Base-by-base conservation (phyloP, 768 basidiomycete genomes). In the Candolleomyces eurysporus region DNA sequence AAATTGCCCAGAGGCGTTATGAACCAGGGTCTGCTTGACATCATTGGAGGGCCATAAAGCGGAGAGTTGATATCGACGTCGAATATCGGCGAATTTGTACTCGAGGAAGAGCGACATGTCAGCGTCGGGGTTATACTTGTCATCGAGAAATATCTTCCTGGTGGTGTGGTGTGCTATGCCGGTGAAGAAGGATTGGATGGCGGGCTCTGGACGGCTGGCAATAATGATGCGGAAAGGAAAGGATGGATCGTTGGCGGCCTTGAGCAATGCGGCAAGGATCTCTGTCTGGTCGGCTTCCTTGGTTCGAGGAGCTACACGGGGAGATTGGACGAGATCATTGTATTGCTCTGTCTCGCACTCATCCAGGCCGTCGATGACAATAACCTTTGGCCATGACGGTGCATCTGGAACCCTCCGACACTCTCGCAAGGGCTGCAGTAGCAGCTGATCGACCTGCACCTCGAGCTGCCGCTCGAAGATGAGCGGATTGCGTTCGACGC, bases 1-100 rank as follows among this genome's bases (percentile, higher is more conserved):
- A 40, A 63, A 65, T 43, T 67, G 66, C 5, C 66, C 66, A 9
- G 66, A 67, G 13, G 60, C 39, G 21, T 43, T 31, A 2, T 36
- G 13, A 14, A 36, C 31, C 2, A 53, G 8, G 8, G 9, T 21
- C 3, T 8, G 4, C 5, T 57, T 49, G 30, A 31, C 49, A n/a
- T 48, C 48, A 16, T 46, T 21, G 21, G 57, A 11, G 5, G 57
- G 57, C 61, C 61, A 62, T 11, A 32, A 14, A 11, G 39, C 11
- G n/a, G 36, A 10, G 49, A 68, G 32, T n/a, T 61, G 59, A 17
- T 46, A 51, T 17, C 40, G 36, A 6, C 42, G 51, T 7, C 51
- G 40, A 2, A 60, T 32, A 5, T 5, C 30, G 1, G 21, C 14
- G 26, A 60, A 46, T 17, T 54, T 10, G 16, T 40, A 53, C 13